Conservation (phyloP, 352 stramenopile species). For the Stephanocyclus meneghinianus region DNA sequence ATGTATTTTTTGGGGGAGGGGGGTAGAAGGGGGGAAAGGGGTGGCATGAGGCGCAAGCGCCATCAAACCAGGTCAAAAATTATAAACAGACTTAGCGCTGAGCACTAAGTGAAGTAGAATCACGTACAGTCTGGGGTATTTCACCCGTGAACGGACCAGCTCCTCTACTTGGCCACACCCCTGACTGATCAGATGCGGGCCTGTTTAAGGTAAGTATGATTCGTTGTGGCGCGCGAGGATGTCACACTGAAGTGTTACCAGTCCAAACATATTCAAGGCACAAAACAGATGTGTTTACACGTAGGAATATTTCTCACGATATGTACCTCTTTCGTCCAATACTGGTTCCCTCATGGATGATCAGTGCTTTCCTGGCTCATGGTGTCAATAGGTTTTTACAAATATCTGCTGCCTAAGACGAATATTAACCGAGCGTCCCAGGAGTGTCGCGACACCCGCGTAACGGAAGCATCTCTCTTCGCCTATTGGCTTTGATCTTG, state of each 20-base stretch:
- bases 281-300: not conserved
- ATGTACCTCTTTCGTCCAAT: too few relatives aligned
- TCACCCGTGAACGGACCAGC: conserved; percentile 70
- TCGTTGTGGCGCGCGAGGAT: conserved; percentile 5
- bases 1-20: too few relatives aligned
- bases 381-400: not conserved
- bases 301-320: too few relatives aligned
- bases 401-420: not conserved
- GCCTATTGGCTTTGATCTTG: conserved; percentile 83
- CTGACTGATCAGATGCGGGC: conserved; percentile 60
- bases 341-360: too few relatives aligned
- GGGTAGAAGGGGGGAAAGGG: conserved; percentile 28
- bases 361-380: too few relatives aligned
- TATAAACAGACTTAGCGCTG: conserved; percentile 63
- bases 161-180: conserved; percentile 61
- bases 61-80: conserved; percentile 81
- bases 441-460: not conserved
- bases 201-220: conserved; percentile 78
- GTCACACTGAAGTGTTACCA: not conserved
- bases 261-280: not conserved
- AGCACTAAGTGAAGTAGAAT: conserved; percentile 64
- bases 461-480: conserved; percentile 63
- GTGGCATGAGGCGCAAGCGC: conserved; percentile 78
- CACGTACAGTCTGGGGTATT: conserved; percentile 71
- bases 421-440: not conserved